Percentiles rank a stretch among this genome's conserved stretches.
Conservation (phyloP, 176 grass and related monocot species). For the Alloteropsis semialata region DNA sequence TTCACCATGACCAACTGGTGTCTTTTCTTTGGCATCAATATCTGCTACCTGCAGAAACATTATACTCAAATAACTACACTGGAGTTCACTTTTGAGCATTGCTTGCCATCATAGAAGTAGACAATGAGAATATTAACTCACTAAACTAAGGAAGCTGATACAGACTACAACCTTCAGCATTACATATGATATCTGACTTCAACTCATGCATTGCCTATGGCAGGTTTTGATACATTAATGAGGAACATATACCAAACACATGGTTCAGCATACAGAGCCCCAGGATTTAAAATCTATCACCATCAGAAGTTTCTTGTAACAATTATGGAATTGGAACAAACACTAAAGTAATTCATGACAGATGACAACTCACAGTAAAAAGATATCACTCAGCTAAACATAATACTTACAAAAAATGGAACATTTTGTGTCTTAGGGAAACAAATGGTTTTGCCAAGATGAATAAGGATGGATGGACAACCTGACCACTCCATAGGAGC, state of each 20-base stretch:
- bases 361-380: not conserved
- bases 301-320: not conserved
- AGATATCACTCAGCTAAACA: conserved; percentile 4
- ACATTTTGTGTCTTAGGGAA: conserved; percentile 13
- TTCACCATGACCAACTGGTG: conserved; percentile 84
- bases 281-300: not conserved
- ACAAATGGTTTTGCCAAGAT: not conserved
- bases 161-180: not conserved
- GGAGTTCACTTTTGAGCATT: not conserved
- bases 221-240: not conserved
- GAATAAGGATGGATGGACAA: not conserved
- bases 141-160: conserved; percentile 13
- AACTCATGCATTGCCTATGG: not conserved
- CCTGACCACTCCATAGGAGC: conserved; percentile 16
- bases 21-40: conserved; percentile 65
- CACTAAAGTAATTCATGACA: not conserved
- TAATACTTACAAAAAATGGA: not conserved
- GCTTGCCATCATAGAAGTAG: conserved; percentile 6
- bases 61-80: conserved; percentile 3
- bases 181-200: not conserved
- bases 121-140: not conserved
- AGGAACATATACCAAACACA: not conserved
- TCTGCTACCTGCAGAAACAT: conserved; percentile 66
- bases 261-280: not conserved
- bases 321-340: not conserved